Evolutionary conservation across 2,329 filamentous ascomycete genomes (phyloP).

Genomic region (Fusarium verrucosum): DNA sequence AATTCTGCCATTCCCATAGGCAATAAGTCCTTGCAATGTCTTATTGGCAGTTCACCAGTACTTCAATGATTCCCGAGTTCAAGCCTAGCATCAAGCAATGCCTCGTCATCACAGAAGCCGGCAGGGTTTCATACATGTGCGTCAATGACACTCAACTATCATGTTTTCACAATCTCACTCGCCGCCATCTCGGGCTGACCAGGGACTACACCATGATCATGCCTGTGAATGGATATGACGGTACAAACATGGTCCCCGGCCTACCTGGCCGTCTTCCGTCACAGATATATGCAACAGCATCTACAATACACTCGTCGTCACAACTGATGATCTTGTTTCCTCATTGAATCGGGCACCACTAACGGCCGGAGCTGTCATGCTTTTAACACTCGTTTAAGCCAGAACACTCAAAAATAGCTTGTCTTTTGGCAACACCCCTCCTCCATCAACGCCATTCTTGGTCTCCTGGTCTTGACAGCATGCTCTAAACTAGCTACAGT

Average conservation of each 20-base stretch:
- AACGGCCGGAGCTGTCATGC: conserved; percentile 7
- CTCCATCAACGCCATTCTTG: conserved; percentile 15
- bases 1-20: conserved; percentile 11
- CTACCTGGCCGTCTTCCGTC: conserved; percentile 36
- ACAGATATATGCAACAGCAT: conserved; percentile 18
- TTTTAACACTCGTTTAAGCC: not conserved
- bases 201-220: conserved; percentile 25
- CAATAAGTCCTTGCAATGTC: not conserved
- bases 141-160: not conserved
- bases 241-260: conserved; percentile 25
- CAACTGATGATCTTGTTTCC: conserved; percentile 42
- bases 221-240: conserved; percentile 14
- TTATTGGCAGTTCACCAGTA: not conserved
- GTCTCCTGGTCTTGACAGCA: conserved; percentile 4
- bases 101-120: conserved; percentile 8
- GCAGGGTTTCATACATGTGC: too few relatives aligned
- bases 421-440: conserved; percentile 29
- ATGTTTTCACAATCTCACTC: conserved; percentile 31
- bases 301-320: conserved; percentile 24
- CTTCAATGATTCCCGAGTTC: not conserved
- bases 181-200: conserved; percentile 41
- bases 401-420: not conserved
- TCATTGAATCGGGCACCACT: conserved; percentile 40
- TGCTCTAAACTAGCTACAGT: conserved; percentile 14
- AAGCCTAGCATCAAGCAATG: not conserved